A percentile compares a stretch with the other conserved stretches of the same genome.
These are phyloP conservation scores for Chamaecrista fasciculata DNA, from an alignment of 306 rosid genomes.

Conservation along the genomic window DNA sequence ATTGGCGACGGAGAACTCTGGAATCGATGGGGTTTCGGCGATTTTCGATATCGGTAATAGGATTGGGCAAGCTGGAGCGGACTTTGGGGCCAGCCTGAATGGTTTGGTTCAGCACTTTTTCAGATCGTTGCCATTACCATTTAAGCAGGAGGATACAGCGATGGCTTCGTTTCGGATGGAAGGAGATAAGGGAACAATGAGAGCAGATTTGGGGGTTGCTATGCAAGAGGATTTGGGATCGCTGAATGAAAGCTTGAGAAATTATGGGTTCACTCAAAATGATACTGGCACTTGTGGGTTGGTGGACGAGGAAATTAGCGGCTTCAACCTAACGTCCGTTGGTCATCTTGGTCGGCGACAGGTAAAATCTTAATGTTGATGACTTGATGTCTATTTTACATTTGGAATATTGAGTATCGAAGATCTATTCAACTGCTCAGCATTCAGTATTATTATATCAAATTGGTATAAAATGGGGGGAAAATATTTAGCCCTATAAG, in stretches of 20 bases:
- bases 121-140: constrained; percentile 69
- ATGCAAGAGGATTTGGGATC: constrained; percentile 56
- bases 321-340: constrained; percentile 59
- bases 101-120: constrained; percentile 88
- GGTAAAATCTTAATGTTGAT: constrained; percentile 40
- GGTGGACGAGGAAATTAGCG: constrained; percentile 61
- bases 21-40: constrained; percentile 66
- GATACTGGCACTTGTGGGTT: constrained; percentile 44
- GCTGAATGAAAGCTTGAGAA: constrained; percentile 48
- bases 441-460: background rate
- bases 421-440: background rate
- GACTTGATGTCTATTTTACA: constrained; percentile 10
- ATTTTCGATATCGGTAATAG: constrained; percentile 74
- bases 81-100: constrained; percentile 82
- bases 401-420: constrained; percentile 8
- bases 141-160: constrained; percentile 53
- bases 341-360: constrained; percentile 71
- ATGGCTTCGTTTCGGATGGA: constrained; percentile 37
- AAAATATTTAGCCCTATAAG: background rate
- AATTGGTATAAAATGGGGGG: constrained; percentile 5
- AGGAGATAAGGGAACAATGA: constrained; percentile 44
- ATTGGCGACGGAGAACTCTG: constrained; percentile 35
- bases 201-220: constrained; percentile 42
- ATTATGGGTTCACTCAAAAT: constrained; percentile 53
- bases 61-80: constrained; percentile 90